Conservation (phyloP, 202 grass and related monocot genomes). For the Schoenoplectus tabernaemontani region DNA sequence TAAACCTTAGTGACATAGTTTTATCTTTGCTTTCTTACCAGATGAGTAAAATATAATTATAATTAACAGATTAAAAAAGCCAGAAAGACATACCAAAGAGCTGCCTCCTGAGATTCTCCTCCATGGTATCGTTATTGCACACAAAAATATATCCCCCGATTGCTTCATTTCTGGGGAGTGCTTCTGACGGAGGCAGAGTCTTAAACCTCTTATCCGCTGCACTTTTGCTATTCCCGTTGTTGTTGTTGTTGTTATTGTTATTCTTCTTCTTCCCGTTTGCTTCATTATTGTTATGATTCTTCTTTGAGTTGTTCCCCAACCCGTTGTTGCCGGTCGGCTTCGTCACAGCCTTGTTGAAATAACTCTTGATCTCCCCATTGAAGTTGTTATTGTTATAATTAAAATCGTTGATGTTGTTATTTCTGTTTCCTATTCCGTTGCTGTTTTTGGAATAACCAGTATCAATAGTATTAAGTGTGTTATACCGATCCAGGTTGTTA, state of each 20-base stretch:
- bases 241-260: conserved; percentile 23
- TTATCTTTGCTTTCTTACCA: neutral
- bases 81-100: conserved; percentile 58
- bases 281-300: conserved; percentile 32
- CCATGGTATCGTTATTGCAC: conserved; percentile 99
- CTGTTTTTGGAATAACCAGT: conserved; percentile 14
- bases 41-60: too few relatives aligned
- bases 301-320: conserved; percentile 37
- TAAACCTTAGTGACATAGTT: neutral
- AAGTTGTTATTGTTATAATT: conserved; percentile 15
- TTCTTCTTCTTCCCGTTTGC: conserved; percentile 29
- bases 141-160: conserved; percentile 97
- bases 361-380: conserved; percentile 65
- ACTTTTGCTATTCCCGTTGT: conserved; percentile 1
- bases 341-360: conserved; percentile 84
- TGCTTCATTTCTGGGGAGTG: conserved; percentile 62
- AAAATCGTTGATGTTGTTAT: conserved; percentile 22
- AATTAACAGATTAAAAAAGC: neutral
- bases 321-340: conserved; percentile 43
- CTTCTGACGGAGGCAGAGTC: conserved; percentile 78
- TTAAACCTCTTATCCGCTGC: conserved; percentile 87
- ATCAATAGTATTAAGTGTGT: conserved; percentile 28
- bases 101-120: conserved; percentile 86
- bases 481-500: conserved; percentile 50
- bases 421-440: conserved; percentile 1